A percentile compares a stretch with the other conserved stretches of the same genome.
Conservation (phyloP, 306 rosid genomes). For the Styphnolobium japonicum region DNA sequence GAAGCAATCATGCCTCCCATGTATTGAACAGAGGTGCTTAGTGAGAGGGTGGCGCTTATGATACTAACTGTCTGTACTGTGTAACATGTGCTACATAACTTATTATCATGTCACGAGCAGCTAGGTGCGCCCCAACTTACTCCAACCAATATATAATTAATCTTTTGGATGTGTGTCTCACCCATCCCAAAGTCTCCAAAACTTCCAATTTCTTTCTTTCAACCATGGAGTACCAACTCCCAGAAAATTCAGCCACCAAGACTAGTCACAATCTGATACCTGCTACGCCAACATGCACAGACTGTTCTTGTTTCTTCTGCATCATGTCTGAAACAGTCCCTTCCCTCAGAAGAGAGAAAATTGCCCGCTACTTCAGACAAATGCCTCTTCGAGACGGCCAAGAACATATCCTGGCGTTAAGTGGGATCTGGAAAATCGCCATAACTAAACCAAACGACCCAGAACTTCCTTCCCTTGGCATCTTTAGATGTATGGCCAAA, state of each 20-base stretch:
- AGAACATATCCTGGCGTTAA: slow-evolving; percentile 48
- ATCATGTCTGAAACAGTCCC: slow-evolving; percentile 51
- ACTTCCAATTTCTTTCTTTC: background rate
- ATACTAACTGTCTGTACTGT: slow-evolving; percentile 7
- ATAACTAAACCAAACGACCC: slow-evolving; percentile 52
- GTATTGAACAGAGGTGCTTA: slow-evolving; percentile 3
- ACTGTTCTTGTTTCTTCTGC: slow-evolving; percentile 61
- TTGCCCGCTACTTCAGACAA: slow-evolving; percentile 45
- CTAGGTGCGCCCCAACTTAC: slow-evolving; percentile 20
- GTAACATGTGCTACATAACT: slow-evolving; percentile 14
- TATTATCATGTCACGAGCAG: slow-evolving; percentile 20
- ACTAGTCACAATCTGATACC: background rate
- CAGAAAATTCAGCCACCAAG: slow-evolving; percentile 6
- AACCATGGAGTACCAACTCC: slow-evolving; percentile 34
- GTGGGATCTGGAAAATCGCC: slow-evolving; percentile 65
- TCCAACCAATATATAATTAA: slow-evolving; percentile 9
- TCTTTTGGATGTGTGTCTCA: background rate
- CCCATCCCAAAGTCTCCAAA: background rate
- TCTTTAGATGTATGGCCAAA: slow-evolving; percentile 61
- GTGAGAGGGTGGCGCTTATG: slow-evolving; percentile 5
- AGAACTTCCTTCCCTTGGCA: slow-evolving; percentile 63
- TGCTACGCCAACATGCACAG: slow-evolving; percentile 20
- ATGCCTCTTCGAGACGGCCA: slow-evolving; percentile 49
- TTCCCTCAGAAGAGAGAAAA: slow-evolving; percentile 35
- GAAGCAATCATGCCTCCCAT: slow-evolving; percentile 42